Evolutionary conservation across 108 stramenopile genomes (phyloP).

Genomic region (Phaeodactylum tricornutum): DNA sequence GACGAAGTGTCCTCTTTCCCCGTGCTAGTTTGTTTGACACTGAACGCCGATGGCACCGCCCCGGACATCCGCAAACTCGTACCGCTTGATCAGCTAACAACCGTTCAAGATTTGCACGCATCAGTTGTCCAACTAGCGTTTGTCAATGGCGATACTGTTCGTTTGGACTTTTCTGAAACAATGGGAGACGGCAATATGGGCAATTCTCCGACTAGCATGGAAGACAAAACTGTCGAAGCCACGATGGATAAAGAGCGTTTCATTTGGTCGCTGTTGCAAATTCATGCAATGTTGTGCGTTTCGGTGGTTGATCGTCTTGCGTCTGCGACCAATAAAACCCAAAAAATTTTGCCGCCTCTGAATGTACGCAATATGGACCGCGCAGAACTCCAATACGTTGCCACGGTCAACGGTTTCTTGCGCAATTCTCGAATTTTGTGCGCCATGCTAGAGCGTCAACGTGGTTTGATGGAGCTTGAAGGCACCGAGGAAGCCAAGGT

Average conservation of each 20-base stretch:
- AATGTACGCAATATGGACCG: slow-evolving; percentile 68
- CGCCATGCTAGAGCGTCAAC: slow-evolving; percentile 66
- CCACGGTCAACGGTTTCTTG: slow-evolving; percentile 71
- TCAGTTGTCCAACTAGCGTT: slow-evolving; percentile 63
- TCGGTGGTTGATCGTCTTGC: slow-evolving; percentile 66
- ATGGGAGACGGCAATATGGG: no score
- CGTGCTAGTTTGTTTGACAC: slow-evolving; percentile 52
- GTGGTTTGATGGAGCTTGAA: slow-evolving; percentile 25
- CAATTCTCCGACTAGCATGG: no score
- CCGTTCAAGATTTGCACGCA: slow-evolving; percentile 56
- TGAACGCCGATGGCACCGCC: slow-evolving; percentile 68
- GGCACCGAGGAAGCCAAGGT: slow-evolving; percentile 29
- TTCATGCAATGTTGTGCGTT: slow-evolving; percentile 80
- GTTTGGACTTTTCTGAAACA: slow-evolving; percentile 49
- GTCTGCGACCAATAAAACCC: slow-evolving; percentile 20
- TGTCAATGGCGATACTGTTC: slow-evolving; percentile 66
- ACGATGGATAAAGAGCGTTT: slow-evolving; percentile 65
- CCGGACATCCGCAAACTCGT: slow-evolving; percentile 77
- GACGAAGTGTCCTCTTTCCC: slow-evolving; percentile 74
- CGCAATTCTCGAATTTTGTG: slow-evolving; percentile 41
- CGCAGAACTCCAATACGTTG: slow-evolving; percentile 75
- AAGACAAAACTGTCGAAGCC: slow-evolving; percentile 40
- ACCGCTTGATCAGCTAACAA: slow-evolving; percentile 66
- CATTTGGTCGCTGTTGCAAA: slow-evolving; percentile 72
- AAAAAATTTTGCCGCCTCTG: slow-evolving; percentile 46